Base-by-base conservation (phyloP, 2,329 filamentous ascomycete genomes). In the Chrysoporthe puriensis region DNA sequence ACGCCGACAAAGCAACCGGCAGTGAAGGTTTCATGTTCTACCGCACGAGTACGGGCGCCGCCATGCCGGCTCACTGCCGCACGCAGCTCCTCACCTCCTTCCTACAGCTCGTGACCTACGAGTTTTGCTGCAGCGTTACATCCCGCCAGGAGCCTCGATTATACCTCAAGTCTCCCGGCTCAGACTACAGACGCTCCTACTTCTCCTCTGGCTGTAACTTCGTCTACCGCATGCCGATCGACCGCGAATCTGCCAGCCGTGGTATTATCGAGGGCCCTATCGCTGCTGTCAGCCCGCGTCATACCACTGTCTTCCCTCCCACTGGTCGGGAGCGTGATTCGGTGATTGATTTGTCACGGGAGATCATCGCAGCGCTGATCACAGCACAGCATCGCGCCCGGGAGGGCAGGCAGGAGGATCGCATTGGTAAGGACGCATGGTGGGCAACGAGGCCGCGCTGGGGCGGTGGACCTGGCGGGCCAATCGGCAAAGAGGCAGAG, bases 321-420 rank as follows among this genome's bases (percentile, higher is more conserved):
- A 40, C 61, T 32, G 76, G 82, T 46, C 77, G 77, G 8, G 82
- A 81, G 61, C 77, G 84, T 63, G 90, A 93, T 52, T 86, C 90
- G 67, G 79, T 85, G 42, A 80, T 88, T 52, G 90, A 91, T 73
- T 80, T 90, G 32, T 85, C 85, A 0, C 82, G 88, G 44, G 89
- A 91, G 74, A 75, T 90, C 0, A 79, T 88, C 40, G 86, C 88
- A 3, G 84, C 86, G 0, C 79, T 91, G 4, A 79, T 89, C 59
- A 87, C 88, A 8, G 88, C 88, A 0, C 89, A 91, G 74, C 87
- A 90, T 70, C 85, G 88, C 21, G 81, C 84, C 13, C 85, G 88
- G 16, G 83, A 89, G 71, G 85, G 85, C 43, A 85, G 82, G 66
- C 76, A 76, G 0, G 88, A 90, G 75, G 81, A 80, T 62, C 81